Evolutionary conservation across 225 moss, liverwort and hornwort species (phyloP).

Genomic region (Polytrichum formosum): DNA sequence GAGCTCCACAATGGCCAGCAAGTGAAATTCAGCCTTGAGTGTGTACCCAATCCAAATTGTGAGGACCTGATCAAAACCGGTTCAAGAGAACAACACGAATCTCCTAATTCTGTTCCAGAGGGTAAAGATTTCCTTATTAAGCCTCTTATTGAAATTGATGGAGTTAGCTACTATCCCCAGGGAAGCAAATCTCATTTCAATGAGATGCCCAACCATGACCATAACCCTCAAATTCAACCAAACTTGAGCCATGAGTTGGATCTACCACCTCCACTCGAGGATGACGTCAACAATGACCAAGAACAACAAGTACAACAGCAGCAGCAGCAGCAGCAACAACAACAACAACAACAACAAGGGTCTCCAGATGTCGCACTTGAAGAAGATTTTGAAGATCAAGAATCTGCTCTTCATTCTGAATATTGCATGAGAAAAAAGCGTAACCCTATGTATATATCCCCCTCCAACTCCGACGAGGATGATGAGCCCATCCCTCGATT

Average conservation of each 20-base stretch:
- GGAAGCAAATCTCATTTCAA: not conserved
- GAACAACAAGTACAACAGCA: not conserved
- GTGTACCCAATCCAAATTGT: no score
- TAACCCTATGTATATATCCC: conserved; percentile 8
- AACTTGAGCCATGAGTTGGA: not conserved
- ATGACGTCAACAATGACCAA: accelerated
- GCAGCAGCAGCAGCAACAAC: no score
- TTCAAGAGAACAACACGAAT: no score
- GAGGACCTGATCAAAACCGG: no score
- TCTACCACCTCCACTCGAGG: not conserved
- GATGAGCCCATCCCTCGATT: conserved; percentile 14
- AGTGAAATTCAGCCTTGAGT: not conserved
- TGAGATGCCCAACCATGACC: no score
- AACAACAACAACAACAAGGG: no score
- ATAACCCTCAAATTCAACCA: not conserved
- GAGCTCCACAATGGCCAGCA: not conserved
- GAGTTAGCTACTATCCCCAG: not conserved
- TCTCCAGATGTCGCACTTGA: not conserved
- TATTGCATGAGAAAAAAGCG: accelerated
- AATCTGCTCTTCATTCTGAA: not conserved
- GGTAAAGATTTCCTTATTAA: not conserved
- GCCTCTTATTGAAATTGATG: not conserved
- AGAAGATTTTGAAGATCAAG: not conserved
- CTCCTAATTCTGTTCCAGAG: no score
- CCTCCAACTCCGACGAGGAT: not conserved